phyloP scores from a whole-genome alignment of 192 early-diverging fungal species.

The Lunasporangiospora selenospora region DNA sequence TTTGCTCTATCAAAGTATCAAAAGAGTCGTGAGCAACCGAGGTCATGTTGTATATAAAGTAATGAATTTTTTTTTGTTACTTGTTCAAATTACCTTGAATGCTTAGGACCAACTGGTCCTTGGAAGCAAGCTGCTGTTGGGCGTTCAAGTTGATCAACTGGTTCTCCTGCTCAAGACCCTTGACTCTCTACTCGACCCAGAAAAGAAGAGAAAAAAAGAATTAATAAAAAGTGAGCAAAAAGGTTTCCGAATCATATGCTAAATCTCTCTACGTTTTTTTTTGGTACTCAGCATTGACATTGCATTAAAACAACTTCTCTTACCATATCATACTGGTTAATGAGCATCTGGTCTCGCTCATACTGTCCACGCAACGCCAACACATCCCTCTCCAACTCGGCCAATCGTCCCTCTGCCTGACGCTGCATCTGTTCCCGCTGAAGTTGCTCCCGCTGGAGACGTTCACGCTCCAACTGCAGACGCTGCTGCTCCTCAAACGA shows the following conservation, averaged over 20 bases:
- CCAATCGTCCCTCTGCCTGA: conserved; percentile 75
- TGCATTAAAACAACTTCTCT: not conserved
- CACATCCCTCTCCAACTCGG: conserved; percentile 81
- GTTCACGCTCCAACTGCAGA: conserved; percentile 69
- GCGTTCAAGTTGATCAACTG: conserved; percentile 66
- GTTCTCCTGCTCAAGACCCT: conserved; percentile 84
- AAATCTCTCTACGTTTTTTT: conserved; percentile 3
- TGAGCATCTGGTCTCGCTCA: conserved; percentile 78
- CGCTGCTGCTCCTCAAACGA: conserved; percentile 79
- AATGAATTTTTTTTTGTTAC: not conserved
- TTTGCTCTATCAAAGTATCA: conserved; percentile 66
- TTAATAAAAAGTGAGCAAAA: not conserved
- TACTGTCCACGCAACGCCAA: conserved; percentile 74
- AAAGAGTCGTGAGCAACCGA: not conserved
- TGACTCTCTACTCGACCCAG: conserved; percentile 63
- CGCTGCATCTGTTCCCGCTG: conserved; percentile 81
- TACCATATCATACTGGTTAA: conserved; percentile 86
- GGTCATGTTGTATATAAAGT: not conserved
- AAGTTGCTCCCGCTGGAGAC: conserved; percentile 72
- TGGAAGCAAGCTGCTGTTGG: conserved; percentile 74
- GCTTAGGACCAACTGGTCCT: conserved; percentile 83
- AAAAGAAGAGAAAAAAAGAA: not conserved
- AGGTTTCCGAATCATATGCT: not conserved
- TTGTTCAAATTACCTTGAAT: conserved; percentile 66
- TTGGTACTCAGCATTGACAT: not conserved